Evolutionary conservation across 176 grass and related monocot genomes (phyloP).

Genomic region (Ensete ventricosum): DNA sequence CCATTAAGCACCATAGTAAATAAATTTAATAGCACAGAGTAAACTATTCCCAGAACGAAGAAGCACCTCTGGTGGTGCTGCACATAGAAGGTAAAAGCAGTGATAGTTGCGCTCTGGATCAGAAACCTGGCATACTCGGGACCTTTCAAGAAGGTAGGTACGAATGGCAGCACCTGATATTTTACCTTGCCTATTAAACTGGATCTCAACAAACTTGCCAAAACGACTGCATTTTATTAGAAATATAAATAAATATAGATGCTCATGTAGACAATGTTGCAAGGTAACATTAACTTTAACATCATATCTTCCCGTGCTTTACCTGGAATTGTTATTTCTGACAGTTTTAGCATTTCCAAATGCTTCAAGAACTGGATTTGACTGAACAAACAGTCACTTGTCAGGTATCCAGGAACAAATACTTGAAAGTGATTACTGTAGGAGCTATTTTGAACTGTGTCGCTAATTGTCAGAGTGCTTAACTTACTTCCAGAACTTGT

Average conservation of each 20-base stretch:
- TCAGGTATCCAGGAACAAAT: background rate
- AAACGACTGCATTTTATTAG: constrained; percentile 71
- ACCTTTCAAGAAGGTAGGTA: constrained; percentile 96
- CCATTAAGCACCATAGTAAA: background rate
- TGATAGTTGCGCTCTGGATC: constrained; percentile 97
- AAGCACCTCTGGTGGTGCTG: constrained; percentile 79
- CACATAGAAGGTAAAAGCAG: constrained; percentile 97
- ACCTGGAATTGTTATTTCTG: constrained; percentile 99
- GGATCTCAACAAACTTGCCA: constrained; percentile 99
- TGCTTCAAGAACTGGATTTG: constrained; percentile 98
- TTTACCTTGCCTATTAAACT: constrained; percentile 87
- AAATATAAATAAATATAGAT: background rate
- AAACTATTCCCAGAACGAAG: constrained; percentile 1
- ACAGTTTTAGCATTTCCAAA: constrained; percentile 99
- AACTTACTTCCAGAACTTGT: constrained; percentile 86
- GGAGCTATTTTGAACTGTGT: background rate
- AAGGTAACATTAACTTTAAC: background rate
- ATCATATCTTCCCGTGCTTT: background rate
- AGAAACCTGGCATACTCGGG: constrained; percentile 91
- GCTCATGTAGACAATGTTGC: background rate
- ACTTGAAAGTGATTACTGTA: background rate
- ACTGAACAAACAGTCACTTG: constrained; percentile 36
- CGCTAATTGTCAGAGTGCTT: background rate
- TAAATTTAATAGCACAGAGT: background rate
- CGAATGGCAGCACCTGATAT: constrained; percentile 97